Evolutionary conservation across 805 yeast genomes (phyloP).

Genomic region (Yarrowia hollandica): DNA sequence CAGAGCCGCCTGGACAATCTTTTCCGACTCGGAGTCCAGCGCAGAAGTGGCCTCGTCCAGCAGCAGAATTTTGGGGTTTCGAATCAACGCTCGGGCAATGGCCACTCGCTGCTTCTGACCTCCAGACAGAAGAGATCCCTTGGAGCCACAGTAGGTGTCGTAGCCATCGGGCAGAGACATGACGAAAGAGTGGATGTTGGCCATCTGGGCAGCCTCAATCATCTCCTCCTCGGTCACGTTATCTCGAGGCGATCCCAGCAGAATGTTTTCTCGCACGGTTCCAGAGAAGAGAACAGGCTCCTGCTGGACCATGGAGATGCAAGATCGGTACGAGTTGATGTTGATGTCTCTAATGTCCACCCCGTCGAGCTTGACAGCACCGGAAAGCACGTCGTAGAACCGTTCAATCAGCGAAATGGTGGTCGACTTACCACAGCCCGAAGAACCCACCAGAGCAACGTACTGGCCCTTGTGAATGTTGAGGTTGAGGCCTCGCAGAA

Average conservation of each 20-base stretch:
- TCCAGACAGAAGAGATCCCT: constrained; percentile 64
- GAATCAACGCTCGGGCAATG: constrained; percentile 70
- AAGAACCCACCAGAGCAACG: constrained; percentile 68
- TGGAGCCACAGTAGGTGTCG: constrained; percentile 56
- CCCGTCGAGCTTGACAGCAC: constrained; percentile 55
- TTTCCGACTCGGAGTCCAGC: constrained; percentile 68
- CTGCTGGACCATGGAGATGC: constrained; percentile 62
- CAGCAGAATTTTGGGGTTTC: constrained; percentile 61
- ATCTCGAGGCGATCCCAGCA: constrained; percentile 47
- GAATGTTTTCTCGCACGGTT: constrained; percentile 54
- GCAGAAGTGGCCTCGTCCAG: constrained; percentile 74
- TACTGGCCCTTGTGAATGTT: constrained; percentile 51
- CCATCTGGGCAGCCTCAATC: constrained; percentile 50
- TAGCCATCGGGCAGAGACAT: constrained; percentile 59
- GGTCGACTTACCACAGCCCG: constrained; percentile 64
- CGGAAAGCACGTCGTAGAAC: constrained; percentile 52
- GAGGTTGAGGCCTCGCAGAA: constrained; percentile 53
- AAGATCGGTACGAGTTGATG: constrained; percentile 50
- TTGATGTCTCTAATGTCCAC: constrained; percentile 50
- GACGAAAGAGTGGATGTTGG: constrained; percentile 60
- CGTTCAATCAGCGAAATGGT: constrained; percentile 54
- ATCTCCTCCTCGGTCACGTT: constrained; percentile 48
- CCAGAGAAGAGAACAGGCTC: constrained; percentile 62
- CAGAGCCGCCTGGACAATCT: constrained; percentile 71
- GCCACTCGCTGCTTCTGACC: constrained; percentile 80